Conservation (phyloP, 2,329 filamentous ascomycete genomes). For the Apiospora kogelbergensis region DNA sequence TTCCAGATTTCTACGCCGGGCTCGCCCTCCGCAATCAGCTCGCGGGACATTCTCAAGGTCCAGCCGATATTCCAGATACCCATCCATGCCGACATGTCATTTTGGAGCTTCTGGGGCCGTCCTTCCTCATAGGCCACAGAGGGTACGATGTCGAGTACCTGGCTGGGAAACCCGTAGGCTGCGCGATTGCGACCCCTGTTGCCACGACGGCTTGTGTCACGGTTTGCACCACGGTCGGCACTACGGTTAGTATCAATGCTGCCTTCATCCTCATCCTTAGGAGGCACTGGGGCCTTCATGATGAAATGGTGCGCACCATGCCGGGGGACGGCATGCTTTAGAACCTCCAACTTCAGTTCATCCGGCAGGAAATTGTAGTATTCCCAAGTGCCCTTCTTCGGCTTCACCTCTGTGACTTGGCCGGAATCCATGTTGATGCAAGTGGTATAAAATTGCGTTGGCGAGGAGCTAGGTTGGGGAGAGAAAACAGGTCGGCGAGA, state of each 20-base stretch:
- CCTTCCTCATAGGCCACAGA: background rate
- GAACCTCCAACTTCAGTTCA: slow-evolving; percentile 26
- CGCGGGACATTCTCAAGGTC: background rate
- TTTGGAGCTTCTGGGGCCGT: background rate
- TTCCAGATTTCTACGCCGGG: background rate
- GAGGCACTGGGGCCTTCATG: slow-evolving; percentile 2
- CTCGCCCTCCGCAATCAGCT: background rate
- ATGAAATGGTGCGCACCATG: slow-evolving; percentile 23
- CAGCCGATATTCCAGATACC: background rate
- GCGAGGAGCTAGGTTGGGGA: background rate
- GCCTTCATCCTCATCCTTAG: no score
- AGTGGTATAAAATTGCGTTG: background rate
- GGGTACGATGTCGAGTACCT: background rate
- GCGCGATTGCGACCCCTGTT: no score
- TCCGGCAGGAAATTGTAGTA: slow-evolving; percentile 18
- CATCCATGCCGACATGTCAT: background rate
- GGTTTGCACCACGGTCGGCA: no score
- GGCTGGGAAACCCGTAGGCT: no score
- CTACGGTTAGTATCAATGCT: no score
- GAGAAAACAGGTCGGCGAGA: no score
- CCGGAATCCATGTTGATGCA: background rate
- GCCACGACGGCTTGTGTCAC: no score
- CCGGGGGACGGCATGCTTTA: slow-evolving; percentile 13
- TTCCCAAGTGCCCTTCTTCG: background rate
- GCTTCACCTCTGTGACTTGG: background rate